Percentiles rank a stretch among this genome's conserved stretches.
These are phyloP conservation scores for Globisporangium uncinulatum DNA, from an alignment of 352 stramenopile species.

Conservation along the genomic window DNA sequence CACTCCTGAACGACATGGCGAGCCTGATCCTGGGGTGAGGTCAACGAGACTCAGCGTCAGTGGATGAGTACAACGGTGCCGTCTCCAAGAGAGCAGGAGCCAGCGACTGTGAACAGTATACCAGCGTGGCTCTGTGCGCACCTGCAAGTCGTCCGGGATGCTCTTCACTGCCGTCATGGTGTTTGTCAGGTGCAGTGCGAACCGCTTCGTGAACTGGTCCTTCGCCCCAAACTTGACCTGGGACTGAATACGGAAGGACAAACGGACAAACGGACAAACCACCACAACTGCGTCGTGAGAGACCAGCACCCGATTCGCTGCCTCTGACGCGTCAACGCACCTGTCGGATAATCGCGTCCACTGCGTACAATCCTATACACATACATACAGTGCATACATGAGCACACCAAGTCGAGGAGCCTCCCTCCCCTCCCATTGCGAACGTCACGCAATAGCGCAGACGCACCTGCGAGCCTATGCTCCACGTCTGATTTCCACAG, in stretches of 20 bases:
- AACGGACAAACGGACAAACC: slow-evolving; percentile 2
- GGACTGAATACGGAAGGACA: slow-evolving; percentile 25
- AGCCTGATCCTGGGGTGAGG: slow-evolving; percentile 33
- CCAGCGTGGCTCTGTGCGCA: slow-evolving; percentile 13
- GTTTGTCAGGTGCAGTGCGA: slow-evolving; percentile 60
- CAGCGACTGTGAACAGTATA: not conserved
- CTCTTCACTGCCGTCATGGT: slow-evolving; percentile 73
- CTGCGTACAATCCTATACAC: slow-evolving; percentile 61
- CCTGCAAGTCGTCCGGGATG: slow-evolving; percentile 55
- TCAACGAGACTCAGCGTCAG: too few relatives aligned
- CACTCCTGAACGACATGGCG: slow-evolving; percentile 75
- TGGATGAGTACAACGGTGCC: too few relatives aligned
- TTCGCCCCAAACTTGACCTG: slow-evolving; percentile 62
- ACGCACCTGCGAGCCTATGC: slow-evolving; percentile 64
- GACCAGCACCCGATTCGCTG: too few relatives aligned
- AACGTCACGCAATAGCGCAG: not conserved
- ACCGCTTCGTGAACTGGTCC: slow-evolving; percentile 74
- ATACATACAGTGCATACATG: not conserved
- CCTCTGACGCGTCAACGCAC: slow-evolving; percentile 11
- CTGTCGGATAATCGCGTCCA: slow-evolving; percentile 81
- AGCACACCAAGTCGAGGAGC: not conserved
- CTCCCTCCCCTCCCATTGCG: too few relatives aligned
- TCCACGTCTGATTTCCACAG: slow-evolving; percentile 81
- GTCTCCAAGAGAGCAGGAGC: too few relatives aligned
- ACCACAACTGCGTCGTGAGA: too few relatives aligned